Percentiles rank a stretch among this genome's conserved stretches.
These are phyloP conservation scores for Dactylonectria estremocensis DNA, from an alignment of 2,329 filamentous ascomycete species.

Conservation along the genomic window DNA sequence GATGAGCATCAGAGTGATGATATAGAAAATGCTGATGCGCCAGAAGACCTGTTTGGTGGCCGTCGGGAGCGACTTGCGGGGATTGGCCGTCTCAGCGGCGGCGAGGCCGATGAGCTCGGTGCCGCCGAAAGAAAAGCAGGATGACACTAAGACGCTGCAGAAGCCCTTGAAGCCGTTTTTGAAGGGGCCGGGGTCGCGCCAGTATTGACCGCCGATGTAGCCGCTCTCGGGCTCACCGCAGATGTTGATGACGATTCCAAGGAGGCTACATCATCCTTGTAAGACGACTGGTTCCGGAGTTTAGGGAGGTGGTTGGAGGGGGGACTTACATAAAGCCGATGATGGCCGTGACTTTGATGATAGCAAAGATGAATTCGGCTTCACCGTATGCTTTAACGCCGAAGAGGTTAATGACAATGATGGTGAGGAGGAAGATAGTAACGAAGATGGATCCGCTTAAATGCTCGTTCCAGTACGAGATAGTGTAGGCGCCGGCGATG, in stretches of 20 bases:
- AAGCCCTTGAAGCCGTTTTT: slow-evolving; percentile 86
- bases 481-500: slow-evolving; percentile 86
- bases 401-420: not conserved
- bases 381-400: not conserved
- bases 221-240: slow-evolving; percentile 80
- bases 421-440: slow-evolving; percentile 83
- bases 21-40: slow-evolving; percentile 91
- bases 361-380: slow-evolving; percentile 83
- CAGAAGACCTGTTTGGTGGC: slow-evolving; percentile 96
- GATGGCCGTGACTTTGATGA: slow-evolving; percentile 88
- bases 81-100: slow-evolving; percentile 68
- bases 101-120: slow-evolving; percentile 83
- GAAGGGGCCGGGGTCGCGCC: slow-evolving; percentile 84
- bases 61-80: slow-evolving; percentile 79
- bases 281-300: slow-evolving; percentile 51
- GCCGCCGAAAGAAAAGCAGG: slow-evolving; percentile 82
- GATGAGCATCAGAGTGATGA: slow-evolving; percentile 84
- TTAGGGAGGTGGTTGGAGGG: not conserved
- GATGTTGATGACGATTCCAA: slow-evolving; percentile 87
- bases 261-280: slow-evolving; percentile 68
- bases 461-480: slow-evolving; percentile 82
- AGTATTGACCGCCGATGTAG: slow-evolving; percentile 86
- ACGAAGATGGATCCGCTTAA: slow-evolving; percentile 83
- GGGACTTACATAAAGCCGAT: slow-evolving; percentile 83
- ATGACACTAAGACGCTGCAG: slow-evolving; percentile 83